Percentiles rank a stretch among this genome's conserved stretches.
phyloP scores from a whole-genome alignment of 2,329 filamentous ascomycete genomes.

The Aspergillus sergii region DNA sequence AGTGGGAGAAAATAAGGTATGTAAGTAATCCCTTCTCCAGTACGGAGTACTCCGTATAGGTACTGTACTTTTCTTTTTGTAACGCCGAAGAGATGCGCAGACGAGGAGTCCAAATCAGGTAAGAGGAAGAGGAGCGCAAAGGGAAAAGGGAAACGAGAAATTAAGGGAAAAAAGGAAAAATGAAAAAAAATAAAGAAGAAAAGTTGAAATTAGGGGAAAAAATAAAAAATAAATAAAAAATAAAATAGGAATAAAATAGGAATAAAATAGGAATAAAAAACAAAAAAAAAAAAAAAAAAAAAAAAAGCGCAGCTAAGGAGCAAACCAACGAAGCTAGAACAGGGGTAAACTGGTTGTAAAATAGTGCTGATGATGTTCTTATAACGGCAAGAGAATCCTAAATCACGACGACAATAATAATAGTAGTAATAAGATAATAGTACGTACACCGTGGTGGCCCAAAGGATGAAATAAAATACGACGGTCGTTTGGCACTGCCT shows the following conservation, averaged over 20 bases:
- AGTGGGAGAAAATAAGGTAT: constrained; percentile 4
- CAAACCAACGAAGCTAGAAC: constrained; percentile 13
- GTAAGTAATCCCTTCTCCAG: constrained; percentile 5
- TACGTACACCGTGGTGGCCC: constrained; percentile 14
- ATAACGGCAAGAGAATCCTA: constrained; percentile 4
- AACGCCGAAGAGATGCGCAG: constrained; percentile 1
- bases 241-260: background rate
- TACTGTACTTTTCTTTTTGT: constrained; percentile 1
- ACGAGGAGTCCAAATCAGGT: background rate
- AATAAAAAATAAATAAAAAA: background rate
- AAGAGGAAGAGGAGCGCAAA: constrained; percentile 3
- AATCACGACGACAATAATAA: constrained; percentile 5
- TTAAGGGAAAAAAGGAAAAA: background rate
- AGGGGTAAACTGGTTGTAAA: constrained; percentile 3
- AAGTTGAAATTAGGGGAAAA: too few relatives aligned
- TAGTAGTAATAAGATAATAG: constrained; percentile 9
- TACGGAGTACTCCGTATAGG: constrained; percentile 3
- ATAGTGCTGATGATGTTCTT: constrained; percentile 6
- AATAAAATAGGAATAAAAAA: background rate
- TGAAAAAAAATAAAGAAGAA: too few relatives aligned
- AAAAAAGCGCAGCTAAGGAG: constrained; percentile 6
- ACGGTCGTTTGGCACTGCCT: constrained; percentile 15
- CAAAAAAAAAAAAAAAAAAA: constrained; percentile 1
- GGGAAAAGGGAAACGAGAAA: constrained; percentile 6
- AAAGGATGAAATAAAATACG: constrained; percentile 14